Conservation (phyloP, 2,329 filamentous ascomycete species). For the Rhinocladiella mackenziei region DNA sequence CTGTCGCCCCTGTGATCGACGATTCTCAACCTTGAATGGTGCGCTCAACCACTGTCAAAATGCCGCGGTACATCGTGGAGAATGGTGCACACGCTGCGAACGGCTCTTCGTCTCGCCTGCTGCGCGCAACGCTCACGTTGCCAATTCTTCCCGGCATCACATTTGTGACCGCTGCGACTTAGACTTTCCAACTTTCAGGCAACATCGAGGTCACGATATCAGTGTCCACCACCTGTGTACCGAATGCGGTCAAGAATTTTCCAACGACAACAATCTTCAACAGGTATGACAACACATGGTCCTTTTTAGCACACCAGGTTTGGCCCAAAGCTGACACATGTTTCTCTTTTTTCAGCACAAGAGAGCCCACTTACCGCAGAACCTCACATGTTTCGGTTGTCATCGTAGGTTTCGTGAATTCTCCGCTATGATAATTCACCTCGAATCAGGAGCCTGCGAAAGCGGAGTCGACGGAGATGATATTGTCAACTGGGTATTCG, state of each 20-base stretch:
- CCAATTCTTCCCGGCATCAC: conserved; percentile 12
- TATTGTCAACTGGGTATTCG: conserved; percentile 15
- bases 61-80: conserved; percentile 12
- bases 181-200: not conserved
- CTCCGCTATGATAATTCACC: conserved; percentile 31
- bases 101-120: conserved; percentile 16
- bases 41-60: conserved; percentile 16
- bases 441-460: conserved; percentile 29
- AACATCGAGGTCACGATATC: conserved; percentile 15
- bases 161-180: conserved; percentile 6
- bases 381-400: conserved; percentile 27
- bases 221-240: conserved; percentile 19
- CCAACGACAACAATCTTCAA: conserved; percentile 20
- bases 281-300: conserved; percentile 18
- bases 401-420: conserved; percentile 24
- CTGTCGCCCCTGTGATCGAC: conserved; percentile 14
- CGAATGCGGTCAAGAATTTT: conserved; percentile 18
- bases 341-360: conserved; percentile 23
- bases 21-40: conserved; percentile 8
- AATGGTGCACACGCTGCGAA: conserved; percentile 21
- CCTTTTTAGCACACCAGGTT: not conserved
- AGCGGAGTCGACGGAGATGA: conserved; percentile 8
- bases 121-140: conserved; percentile 8
- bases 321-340: not conserved
- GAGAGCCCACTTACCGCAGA: conserved; percentile 20